phyloP scores from a whole-genome alignment of 2,329 filamentous ascomycete species.

The Curvularia verruculosa region DNA sequence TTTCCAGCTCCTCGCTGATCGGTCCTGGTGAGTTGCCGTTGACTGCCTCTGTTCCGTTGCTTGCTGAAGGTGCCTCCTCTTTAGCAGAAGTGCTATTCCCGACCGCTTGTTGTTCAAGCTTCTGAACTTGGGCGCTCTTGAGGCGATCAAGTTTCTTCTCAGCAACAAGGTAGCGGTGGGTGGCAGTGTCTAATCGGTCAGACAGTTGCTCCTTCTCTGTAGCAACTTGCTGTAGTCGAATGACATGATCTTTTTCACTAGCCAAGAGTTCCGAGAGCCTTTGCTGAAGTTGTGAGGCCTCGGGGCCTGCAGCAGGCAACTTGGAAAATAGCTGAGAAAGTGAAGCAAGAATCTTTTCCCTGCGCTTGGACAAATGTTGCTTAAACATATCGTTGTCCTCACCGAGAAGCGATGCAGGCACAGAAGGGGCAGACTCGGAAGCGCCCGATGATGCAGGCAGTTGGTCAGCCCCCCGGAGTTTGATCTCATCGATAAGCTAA shows the following conservation, averaged over 20 bases:
- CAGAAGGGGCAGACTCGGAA: slow-evolving; percentile 41
- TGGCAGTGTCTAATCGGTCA: slow-evolving; percentile 85
- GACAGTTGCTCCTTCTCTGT: slow-evolving; percentile 84
- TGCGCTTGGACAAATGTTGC: slow-evolving; percentile 77
- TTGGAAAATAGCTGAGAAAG: slow-evolving; percentile 70
- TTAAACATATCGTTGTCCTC: slow-evolving; percentile 69
- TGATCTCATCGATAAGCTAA: slow-evolving; percentile 58
- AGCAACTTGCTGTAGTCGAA: slow-evolving; percentile 75
- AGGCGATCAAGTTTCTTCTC: slow-evolving; percentile 92
- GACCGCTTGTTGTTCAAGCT: slow-evolving; percentile 83
- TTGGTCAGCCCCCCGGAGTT: slow-evolving; percentile 50
- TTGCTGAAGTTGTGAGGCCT: slow-evolving; percentile 73
- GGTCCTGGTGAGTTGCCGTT: slow-evolving; percentile 66
- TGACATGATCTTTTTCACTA: slow-evolving; percentile 78
- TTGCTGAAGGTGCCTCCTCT: slow-evolving; percentile 53
- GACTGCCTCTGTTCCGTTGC: slow-evolving; percentile 58
- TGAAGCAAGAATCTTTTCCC: slow-evolving; percentile 75
- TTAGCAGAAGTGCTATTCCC: slow-evolving; percentile 30
- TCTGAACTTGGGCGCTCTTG: slow-evolving; percentile 87
- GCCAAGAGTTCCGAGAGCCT: slow-evolving; percentile 78
- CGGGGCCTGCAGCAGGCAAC: slow-evolving; percentile 62
- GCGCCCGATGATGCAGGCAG: slow-evolving; percentile 30
- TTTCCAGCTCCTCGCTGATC: slow-evolving; percentile 70
- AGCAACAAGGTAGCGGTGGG: slow-evolving; percentile 89
- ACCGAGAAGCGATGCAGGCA: slow-evolving; percentile 62